These are phyloP conservation scores for Fusarium sp. DNA, from an alignment of 2,329 filamentous ascomycete species.

Conservation along the genomic window DNA sequence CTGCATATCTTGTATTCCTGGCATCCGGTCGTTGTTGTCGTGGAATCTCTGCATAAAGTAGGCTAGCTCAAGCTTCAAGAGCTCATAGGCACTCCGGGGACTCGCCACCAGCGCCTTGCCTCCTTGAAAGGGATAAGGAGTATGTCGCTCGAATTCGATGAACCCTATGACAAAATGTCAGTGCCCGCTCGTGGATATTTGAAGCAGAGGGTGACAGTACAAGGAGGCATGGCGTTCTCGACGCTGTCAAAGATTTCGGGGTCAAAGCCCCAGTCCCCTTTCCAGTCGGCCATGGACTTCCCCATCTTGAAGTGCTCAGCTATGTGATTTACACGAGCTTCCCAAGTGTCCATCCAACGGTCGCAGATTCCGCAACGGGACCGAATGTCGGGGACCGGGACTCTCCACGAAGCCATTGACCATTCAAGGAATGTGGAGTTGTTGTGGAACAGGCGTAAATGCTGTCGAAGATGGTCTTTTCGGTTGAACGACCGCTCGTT, in stretches of 20 bases:
- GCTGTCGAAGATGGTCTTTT: constrained; percentile 60
- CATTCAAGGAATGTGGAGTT: constrained; percentile 53
- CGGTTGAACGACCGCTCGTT: constrained; percentile 61
- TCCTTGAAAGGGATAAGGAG: constrained; percentile 33
- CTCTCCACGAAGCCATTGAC: constrained; percentile 53
- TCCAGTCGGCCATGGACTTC: constrained; percentile 59
- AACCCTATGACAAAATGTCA: constrained; percentile 16
- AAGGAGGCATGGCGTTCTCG: constrained; percentile 59
- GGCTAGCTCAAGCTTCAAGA: constrained; percentile 35
- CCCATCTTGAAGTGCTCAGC: constrained; percentile 59
- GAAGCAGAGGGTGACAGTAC: constrained; percentile 30
- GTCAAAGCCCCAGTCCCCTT: constrained; percentile 60
- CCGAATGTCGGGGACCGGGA: constrained; percentile 52
- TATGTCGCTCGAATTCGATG: constrained; percentile 30
- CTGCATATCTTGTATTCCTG: constrained; percentile 26
- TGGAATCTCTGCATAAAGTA: constrained; percentile 38
- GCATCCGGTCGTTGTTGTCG: constrained; percentile 20
- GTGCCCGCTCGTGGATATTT: neutral
- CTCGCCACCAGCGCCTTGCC: constrained; percentile 24
- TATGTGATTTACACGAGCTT: constrained; percentile 53
- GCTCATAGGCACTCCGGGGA: constrained; percentile 32
- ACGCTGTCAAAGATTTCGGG: constrained; percentile 53
- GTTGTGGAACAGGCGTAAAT: constrained; percentile 59
- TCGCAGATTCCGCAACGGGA: constrained; percentile 60
- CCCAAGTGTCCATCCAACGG: constrained; percentile 54